Evolutionary conservation across 1,139 yeast genomes (phyloP), one percentile per base, ranked within the genome.

Genomic region (Pichia sp.): DNA sequence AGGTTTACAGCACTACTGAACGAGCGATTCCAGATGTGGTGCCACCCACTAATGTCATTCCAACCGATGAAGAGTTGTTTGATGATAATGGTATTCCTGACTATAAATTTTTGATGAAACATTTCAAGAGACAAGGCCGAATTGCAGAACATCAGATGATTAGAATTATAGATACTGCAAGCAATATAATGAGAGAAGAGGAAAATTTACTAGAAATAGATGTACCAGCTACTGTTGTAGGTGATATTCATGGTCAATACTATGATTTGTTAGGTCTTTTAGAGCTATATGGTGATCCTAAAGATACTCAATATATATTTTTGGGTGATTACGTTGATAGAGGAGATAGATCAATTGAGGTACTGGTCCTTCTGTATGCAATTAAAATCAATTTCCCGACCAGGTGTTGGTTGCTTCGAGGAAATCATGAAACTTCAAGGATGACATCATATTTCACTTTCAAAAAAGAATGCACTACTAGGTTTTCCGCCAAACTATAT

Each of bases 281-380:
- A 57, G 96, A 89, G 56, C 93, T 89, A 35, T 96, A 96, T 31
- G 98, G 98, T 4, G 81, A 82, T 55, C 96, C 97, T 3, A 71
- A 69, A 14, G 66, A 59, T 23, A 84, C 95, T 1, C 74, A 83
- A 14, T 91, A 83, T 59, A 64, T 91, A 44, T 89, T 91, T 66
- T 85, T 91, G 54, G 98, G 98, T 34, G 98, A 91, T 63, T 89
- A 91, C 63, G 98, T 91, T 12, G 98, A 91, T 42, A 73, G 98
- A 55, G 98, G 98, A 2, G 85, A 95, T 21, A 88, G 97, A 95
- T 86, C 96, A 8, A 83, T 95, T 56, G 98, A 91, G 60, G 94
- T 89, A 37, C 94, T 96, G 6, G 67, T 91, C 35, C 69, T 84
- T 37, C 70, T 86, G 40, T 89, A 84, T 59, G 77, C 84, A 14